Evolutionary conservation across 768 basidiomycete genomes (phyloP), one percentile per base, ranked within the genome.

Genomic region (Suillus tomentosus): DNA sequence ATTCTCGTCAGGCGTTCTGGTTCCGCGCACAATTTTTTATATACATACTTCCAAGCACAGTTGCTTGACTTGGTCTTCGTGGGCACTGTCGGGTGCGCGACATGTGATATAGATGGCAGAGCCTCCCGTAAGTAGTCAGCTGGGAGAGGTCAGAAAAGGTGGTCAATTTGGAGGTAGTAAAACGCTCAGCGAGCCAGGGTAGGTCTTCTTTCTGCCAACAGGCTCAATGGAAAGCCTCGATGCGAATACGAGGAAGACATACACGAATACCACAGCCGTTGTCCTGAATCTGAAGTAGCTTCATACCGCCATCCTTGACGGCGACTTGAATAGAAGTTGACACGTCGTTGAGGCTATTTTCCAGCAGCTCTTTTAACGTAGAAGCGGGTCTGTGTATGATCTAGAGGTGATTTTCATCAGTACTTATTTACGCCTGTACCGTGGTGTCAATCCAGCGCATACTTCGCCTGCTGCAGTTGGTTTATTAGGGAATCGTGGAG

Each of bases 231-330:
- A 43, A 1, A 22, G 48, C 47, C 47, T 39, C 5, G 7, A 27
- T 39, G 55, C 10, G 13, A 63, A n/a, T 51, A 22, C 57, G 37
- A 14, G 62, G 53, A 24, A 34, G 37, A 78, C 89, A 72, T 70
- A 95, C 95, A 55, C 91, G 85, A 71, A 99, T 98, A 2, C 96
- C 97, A 76, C 87, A 92, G 0, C 97, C 96, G 72, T 99, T 97
- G 73, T 99, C 97, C 70, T 95, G 92, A 60, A 99, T 96, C 77
- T 97, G 94, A 43, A 99, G 83, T 15, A 96, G 79, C 74, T 96
- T 99, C 80, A 98, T 79, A 4, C 97, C 96, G 1, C 96, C 97
- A 67, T 99, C 96, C 76, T 97, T 98, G 68, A 96, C 82, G 0
- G 88, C 92, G 60, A 99, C 81, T 43, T 90, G 88, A 72, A 99